Evolutionary conservation across 2,329 filamentous ascomycete species (phyloP), one percentile per base, ranked within the genome.

Genomic region (Paecilomyces sp.): DNA sequence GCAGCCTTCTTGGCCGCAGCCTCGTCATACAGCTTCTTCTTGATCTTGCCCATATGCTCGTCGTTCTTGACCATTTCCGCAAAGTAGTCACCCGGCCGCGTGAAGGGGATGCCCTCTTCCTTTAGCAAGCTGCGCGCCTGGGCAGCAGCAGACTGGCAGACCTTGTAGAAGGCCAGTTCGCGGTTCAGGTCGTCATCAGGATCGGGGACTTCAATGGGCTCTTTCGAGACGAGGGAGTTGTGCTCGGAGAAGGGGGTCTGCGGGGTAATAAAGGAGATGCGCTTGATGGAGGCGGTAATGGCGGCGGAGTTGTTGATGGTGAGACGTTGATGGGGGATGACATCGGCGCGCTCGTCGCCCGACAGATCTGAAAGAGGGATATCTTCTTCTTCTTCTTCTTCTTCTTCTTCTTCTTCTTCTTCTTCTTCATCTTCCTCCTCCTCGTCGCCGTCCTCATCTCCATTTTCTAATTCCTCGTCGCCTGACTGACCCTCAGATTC

Each of bases 61-160:
- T 99, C 94, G 70, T 88, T 91, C 85, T 97, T 97, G 70, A 97
- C 88, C 92, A 97, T 99, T 82, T 99, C 94, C 53, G 94, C 94
- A 69, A 99, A 99, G 79, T 96, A 99, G 78, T 99, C 94, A 59
- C 85, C 88, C 3, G 94, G 94, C 9, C 94, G 85, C 30, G 91
- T 88, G 78, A 99, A 99, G 6, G 90, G 85, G 0, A 93, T 83
- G 8, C 88, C 88, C 75, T 97, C 93, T 64, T 88, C 87, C 71
- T 90, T 88, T 25, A 99, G 82, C 62, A 87, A 79, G n/a, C 79
- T 75, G 59, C 93, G 88, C 2, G 86, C 94, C 61, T 85, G 79
- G 64, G 87, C 85, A 3, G 88, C 91, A 1, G 91, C 91, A 36
- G 90, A 86, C 47, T 96, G 85, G 55, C 89, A 89, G 78, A 97